These are phyloP conservation scores for Cylindrodendrum hubeiense DNA, from an alignment of 2,329 filamentous ascomycete genomes.

Conservation along the genomic window DNA sequence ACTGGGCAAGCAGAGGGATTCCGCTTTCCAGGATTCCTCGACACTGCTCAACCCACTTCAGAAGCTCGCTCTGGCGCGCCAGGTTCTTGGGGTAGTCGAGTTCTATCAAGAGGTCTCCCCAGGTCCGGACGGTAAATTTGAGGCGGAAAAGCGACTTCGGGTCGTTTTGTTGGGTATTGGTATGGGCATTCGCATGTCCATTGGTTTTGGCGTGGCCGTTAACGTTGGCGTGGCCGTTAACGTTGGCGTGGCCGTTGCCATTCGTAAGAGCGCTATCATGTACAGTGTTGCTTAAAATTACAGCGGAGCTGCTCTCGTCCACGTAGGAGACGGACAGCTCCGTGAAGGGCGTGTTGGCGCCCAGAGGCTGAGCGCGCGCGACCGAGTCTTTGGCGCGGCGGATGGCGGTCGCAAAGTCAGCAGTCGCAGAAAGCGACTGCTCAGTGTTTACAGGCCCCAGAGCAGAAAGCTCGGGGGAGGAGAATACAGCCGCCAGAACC, in stretches of 20 bases:
- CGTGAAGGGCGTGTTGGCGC: not conserved
- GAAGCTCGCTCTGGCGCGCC: not conserved
- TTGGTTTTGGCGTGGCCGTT: no score
- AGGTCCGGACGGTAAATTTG: constrained; percentile 13
- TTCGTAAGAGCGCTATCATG: not conserved
- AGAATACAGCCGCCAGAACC: constrained; percentile 10
- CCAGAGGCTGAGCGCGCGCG: constrained; percentile 1
- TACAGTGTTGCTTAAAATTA: constrained; percentile 12
- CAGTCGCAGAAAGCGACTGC: not conserved
- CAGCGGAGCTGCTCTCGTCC: constrained; percentile 12
- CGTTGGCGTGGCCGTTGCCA: not conserved
- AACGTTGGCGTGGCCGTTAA: not conserved
- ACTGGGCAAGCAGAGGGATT: constrained; percentile 7
- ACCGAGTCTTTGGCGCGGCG: constrained; percentile 19
- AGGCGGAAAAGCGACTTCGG: constrained; percentile 7
- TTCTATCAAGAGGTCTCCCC: constrained; percentile 12
- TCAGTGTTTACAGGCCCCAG: constrained; percentile 9
- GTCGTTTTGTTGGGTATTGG: not conserved
- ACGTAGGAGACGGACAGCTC: constrained; percentile 12
- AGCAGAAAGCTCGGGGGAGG: constrained; percentile 1
- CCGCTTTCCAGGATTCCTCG: constrained; percentile 9
- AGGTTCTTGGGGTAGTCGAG: constrained; percentile 17
- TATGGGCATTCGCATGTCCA: constrained; percentile 4
- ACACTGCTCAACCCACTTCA: constrained; percentile 14
- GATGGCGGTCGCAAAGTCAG: constrained; percentile 8